Conservation (phyloP, 768 basidiomycete species). For the Chalciporus sphaerocephalus region DNA sequence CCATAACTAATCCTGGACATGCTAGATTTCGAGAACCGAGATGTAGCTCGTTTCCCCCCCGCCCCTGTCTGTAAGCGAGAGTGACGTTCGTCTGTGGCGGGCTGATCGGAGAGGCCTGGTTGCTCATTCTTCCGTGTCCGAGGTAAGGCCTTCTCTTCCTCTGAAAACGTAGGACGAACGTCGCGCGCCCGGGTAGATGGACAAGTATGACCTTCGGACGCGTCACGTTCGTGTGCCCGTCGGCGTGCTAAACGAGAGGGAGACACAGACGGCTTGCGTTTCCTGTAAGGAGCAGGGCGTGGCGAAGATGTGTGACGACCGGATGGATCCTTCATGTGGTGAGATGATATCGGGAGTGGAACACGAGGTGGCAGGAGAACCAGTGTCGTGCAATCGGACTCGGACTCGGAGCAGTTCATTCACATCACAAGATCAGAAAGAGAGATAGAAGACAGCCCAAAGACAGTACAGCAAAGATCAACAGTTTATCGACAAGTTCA, state of each 20-base stretch:
- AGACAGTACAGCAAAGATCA: neutral
- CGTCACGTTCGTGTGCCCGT: constrained; percentile 10
- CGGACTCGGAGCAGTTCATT: neutral
- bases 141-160: constrained; percentile 6
- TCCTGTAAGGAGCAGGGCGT: constrained; percentile 19
- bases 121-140: constrained; percentile 5
- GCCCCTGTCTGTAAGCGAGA: constrained; percentile 5
- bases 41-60: constrained; percentile 5
- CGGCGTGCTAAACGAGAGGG: constrained; percentile 9
- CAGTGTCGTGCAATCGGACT: neutral
- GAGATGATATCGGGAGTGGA: constrained; percentile 12
- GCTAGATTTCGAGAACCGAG: constrained; percentile 3
- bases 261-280: constrained; percentile 9
- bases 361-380: constrained; percentile 12
- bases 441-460: neutral
- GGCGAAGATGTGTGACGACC: constrained; percentile 11
- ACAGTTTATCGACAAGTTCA: neutral
- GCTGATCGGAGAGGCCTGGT: neutral
- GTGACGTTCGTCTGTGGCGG: constrained; percentile 4
- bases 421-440: neutral
- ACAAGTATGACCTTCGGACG: constrained; percentile 1
- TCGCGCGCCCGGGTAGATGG: neutral
- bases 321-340: constrained; percentile 24
- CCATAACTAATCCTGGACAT: constrained; percentile 3
- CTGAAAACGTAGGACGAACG: neutral